Evolutionary conservation across 1,284 basidiomycete genomes (phyloP).

Genomic region (Marasmius fiardii): DNA sequence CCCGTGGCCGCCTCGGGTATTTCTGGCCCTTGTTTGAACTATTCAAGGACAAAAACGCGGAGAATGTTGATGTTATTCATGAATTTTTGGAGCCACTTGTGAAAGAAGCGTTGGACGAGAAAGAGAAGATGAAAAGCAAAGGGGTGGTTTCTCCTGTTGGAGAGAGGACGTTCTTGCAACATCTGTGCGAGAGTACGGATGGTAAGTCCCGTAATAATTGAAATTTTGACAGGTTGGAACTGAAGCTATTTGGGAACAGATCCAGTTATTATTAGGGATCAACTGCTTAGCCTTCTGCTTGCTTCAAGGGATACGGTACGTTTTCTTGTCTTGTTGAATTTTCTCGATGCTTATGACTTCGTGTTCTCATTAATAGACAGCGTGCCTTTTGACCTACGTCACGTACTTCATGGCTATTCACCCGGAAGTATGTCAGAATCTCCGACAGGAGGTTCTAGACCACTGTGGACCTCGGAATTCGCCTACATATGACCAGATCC

Average conservation of each 20-base stretch:
- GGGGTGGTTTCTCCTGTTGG: slow-evolving; percentile 36
- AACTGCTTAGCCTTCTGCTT: slow-evolving; percentile 69
- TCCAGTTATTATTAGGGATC: slow-evolving; percentile 59
- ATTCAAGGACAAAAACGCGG: slow-evolving; percentile 51
- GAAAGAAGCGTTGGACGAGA: slow-evolving; percentile 44
- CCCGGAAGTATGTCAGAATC: slow-evolving; percentile 46
- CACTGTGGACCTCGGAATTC: slow-evolving; percentile 44
- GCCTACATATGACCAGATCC: slow-evolving; percentile 53
- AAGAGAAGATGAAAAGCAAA: slow-evolving; percentile 34
- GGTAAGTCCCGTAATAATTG: slow-evolving; percentile 34
- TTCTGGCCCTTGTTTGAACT: slow-evolving; percentile 70
- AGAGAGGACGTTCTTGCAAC: slow-evolving; percentile 64
- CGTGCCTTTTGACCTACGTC: slow-evolving; percentile 57
- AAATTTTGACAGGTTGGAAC: background rate
- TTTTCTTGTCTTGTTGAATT: background rate
- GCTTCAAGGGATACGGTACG: slow-evolving; percentile 72
- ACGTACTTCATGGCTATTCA: slow-evolving; percentile 65
- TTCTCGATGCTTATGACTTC: background rate
- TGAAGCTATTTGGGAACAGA: slow-evolving; percentile 31
- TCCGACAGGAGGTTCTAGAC: slow-evolving; percentile 60
- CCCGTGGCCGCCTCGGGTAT: slow-evolving; percentile 50
- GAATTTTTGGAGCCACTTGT: slow-evolving; percentile 65
- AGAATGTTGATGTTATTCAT: slow-evolving; percentile 49
- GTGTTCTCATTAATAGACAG: slow-evolving; percentile 43
- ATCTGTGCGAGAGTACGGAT: slow-evolving; percentile 61